phyloP scores from a whole-genome alignment of 305 asterid species.

The Plantago rigida region DNA sequence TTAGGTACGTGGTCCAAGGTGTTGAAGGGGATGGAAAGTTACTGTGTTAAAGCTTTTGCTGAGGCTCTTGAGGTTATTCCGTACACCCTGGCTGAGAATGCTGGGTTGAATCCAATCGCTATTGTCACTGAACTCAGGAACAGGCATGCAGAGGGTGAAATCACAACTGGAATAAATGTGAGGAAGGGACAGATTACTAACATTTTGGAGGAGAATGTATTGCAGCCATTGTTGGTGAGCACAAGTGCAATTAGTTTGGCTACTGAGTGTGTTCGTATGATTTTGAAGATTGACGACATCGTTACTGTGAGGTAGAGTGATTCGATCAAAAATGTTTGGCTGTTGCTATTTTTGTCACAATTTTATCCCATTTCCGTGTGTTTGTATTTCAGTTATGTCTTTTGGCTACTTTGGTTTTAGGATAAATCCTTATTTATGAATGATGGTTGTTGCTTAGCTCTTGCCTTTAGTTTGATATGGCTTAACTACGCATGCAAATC shows the following conservation, averaged over 20 bases:
- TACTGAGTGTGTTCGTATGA: conserved; percentile 92
- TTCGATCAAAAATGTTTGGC: conserved; percentile 15
- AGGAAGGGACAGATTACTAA: conserved; percentile 97
- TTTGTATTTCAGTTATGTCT: conserved; percentile 22
- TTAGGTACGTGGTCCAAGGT: conserved; percentile 94
- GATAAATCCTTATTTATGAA: conserved; percentile 7
- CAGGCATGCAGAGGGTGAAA: conserved; percentile 92
- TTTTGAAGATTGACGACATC: conserved; percentile 91
- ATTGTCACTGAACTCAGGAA: conserved; percentile 94
- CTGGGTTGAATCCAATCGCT: conserved; percentile 86
- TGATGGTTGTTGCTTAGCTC: conserved; percentile 10
- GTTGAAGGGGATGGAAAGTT: conserved; percentile 93
- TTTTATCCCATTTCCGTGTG: conserved; percentile 27
- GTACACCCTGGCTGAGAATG: conserved; percentile 92
- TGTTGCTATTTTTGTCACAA: conserved; percentile 22
- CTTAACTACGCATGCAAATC: not conserved
- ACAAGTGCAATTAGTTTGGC: conserved; percentile 87
- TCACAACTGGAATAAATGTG: conserved; percentile 89
- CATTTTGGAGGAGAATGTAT: conserved; percentile 92
- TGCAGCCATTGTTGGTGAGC: conserved; percentile 94
- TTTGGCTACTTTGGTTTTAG: conserved; percentile 21
- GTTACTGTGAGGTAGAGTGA: conserved; percentile 80
- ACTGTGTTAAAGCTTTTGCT: conserved; percentile 81
- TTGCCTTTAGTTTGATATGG: conserved; percentile 13
- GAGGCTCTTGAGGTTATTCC: conserved; percentile 97